Base-by-base conservation (phyloP, 2,329 filamentous ascomycete genomes). In the Neofusicoccum cordaticola region DNA sequence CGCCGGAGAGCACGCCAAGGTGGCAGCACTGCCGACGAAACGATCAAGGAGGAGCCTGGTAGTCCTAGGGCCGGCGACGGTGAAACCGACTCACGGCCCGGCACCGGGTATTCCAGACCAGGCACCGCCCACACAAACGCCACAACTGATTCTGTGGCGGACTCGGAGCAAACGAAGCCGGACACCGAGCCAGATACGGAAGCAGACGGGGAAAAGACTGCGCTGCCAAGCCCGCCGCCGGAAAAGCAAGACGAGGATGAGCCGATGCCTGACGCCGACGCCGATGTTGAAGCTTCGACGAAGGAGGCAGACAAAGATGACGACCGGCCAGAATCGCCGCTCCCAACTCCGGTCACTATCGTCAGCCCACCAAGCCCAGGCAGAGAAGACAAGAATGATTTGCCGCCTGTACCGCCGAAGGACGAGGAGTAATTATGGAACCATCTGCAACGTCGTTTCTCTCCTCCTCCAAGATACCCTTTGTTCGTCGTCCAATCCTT, bases 1-100 rank as follows among this genome's bases (percentile, higher is more conserved):
- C 82, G 91, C 69, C 82, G 90, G 68, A 70, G 77, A 63, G 51
- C 41, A 5, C 50, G 51, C 4, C 62, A 64, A 17, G 61, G 61
- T n/a, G 51, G 62, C 15, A 64, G 62, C 42, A 56, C 41, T 8
- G 50, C 41, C 4, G 62, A 64, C 7, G 62, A 64, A n/a, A 45
- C 51, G 8, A 57, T 56, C 62, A 64, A 64, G 17, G 62, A 64
- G 8, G 62, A 64, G 34, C 58, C 58, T 6, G 19, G 56, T n/a
- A 37, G 31, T 15, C 31, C 50, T 3, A 37, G 12, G 34, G 31
- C 41, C 2, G 56, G 56, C n/a, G 61, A 53, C 5, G 48, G 48
- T 45, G 61, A 63, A 1, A 51, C 61, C 5, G 61, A 63, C 31
- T 63, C 61, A 7, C 47, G 61, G 3, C 61, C 61, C 3, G 61